A percentile compares a stretch with the other conserved stretches of the same genome.
Conservation (phyloP, 306 rosid species). For the Quercus rubra region DNA sequence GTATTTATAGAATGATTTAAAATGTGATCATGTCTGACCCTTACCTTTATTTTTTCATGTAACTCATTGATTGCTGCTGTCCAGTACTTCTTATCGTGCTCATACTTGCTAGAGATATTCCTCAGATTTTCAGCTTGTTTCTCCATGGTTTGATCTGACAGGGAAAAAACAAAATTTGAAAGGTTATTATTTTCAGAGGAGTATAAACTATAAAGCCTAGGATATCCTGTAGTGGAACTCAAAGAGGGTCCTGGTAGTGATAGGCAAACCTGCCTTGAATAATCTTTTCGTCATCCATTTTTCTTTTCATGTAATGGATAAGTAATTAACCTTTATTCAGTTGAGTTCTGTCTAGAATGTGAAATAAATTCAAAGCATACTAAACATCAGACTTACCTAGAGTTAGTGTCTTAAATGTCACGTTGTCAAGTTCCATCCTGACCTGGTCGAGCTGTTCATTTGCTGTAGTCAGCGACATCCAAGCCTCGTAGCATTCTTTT, state of each 20-base stretch:
- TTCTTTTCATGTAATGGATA: neutral
- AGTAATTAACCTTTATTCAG: neutral
- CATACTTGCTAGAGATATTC: conserved; percentile 53
- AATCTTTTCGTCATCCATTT: neutral
- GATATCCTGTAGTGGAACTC: conserved; percentile 5
- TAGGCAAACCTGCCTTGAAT: neutral
- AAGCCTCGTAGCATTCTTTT: conserved; percentile 87
- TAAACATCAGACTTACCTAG: conserved; percentile 40
- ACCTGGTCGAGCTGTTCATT: conserved; percentile 64
- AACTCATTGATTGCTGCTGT: conserved; percentile 48
- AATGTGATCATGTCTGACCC: conserved; percentile 3
- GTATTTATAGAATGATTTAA: neutral
- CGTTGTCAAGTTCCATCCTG: conserved; percentile 70
- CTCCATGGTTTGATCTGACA: conserved; percentile 66
- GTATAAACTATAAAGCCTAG: neutral
- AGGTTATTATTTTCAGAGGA: neutral
- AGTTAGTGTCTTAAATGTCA: conserved; percentile 59
- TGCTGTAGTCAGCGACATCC: conserved; percentile 78
- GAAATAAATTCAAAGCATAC: neutral
- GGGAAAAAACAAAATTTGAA: conserved; percentile 21
- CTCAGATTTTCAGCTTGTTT: conserved; percentile 67
- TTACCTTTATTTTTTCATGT: conserved; percentile 62
- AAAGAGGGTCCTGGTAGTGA: conserved; percentile 3
- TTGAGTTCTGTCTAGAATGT: neutral
- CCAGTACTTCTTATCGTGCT: conserved; percentile 68